A percentile compares a stretch with the other conserved stretches of the same genome.
These are phyloP conservation scores for Paracoccidioides lutzii DNA, from an alignment of 2,329 filamentous ascomycete species.

Conservation along the genomic window DNA sequence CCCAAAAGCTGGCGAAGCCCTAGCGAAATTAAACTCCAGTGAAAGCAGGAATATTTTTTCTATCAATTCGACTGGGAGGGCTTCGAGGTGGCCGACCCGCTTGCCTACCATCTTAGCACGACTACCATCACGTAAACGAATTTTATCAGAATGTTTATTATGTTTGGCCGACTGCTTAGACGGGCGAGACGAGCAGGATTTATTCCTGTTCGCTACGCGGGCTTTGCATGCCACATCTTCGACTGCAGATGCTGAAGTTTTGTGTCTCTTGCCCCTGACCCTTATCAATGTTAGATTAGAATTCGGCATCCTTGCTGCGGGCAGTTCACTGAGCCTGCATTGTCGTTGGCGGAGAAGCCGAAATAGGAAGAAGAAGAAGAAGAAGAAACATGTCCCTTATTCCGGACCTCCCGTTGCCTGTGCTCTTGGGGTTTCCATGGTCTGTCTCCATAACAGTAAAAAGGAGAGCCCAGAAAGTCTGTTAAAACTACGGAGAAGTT, in stretches of 20 bases:
- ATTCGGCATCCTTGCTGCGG: background rate
- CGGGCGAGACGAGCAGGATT: too few relatives aligned
- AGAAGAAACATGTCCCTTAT: too few relatives aligned
- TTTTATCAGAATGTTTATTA: background rate
- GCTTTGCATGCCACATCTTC: background rate
- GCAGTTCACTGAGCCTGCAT: background rate
- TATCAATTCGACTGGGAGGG: slow-evolving; percentile 39
- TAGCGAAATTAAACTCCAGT: slow-evolving; percentile 33
- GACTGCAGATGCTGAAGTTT: slow-evolving; percentile 8
- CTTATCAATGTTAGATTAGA: slow-evolving; percentile 20
- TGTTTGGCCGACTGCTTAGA: background rate
- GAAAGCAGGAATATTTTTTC: slow-evolving; percentile 40
- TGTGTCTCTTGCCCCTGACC: slow-evolving; percentile 14
- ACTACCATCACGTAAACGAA: background rate
- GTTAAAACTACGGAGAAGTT: too few relatives aligned
- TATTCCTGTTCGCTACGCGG: background rate
- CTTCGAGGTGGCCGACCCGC: slow-evolving; percentile 28
- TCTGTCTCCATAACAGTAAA: too few relatives aligned
- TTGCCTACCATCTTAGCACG: background rate
- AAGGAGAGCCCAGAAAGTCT: too few relatives aligned
- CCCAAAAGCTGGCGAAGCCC: slow-evolving; percentile 30
- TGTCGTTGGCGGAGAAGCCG: background rate
- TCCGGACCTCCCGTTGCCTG: too few relatives aligned
- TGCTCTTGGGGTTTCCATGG: too few relatives aligned
- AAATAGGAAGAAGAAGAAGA: too few relatives aligned